Percentiles rank a stretch among this genome's conserved stretches.
phyloP scores from a whole-genome alignment of 2,329 filamentous ascomycete species.

The Metarhizium anisopliae region DNA sequence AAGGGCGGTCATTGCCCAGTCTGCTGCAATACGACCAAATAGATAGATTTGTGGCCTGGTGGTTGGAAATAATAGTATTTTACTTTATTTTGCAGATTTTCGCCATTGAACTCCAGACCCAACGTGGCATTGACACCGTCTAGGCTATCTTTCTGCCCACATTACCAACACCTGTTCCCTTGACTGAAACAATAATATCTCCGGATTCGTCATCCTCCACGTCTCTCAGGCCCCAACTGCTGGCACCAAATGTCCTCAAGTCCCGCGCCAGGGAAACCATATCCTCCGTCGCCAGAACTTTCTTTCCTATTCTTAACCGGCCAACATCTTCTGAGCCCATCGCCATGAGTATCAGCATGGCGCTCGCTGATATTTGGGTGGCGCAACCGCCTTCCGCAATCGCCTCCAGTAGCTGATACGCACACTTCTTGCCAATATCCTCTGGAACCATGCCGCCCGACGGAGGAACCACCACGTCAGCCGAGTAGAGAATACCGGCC shows the following conservation, averaged over 20 bases:
- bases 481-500: slow-evolving; percentile 72
- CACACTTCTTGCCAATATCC: slow-evolving; percentile 81
- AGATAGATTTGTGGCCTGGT: slow-evolving; percentile 8
- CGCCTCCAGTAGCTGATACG: slow-evolving; percentile 78
- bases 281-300: slow-evolving; percentile 74
- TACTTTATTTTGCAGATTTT: not conserved
- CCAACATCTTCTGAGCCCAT: slow-evolving; percentile 98
- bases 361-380: slow-evolving; percentile 59
- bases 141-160: slow-evolving; percentile 80
- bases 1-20: slow-evolving; percentile 25
- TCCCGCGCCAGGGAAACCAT: slow-evolving; percentile 76
- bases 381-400: slow-evolving; percentile 79
- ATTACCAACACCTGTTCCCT: slow-evolving; percentile 89
- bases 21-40: slow-evolving; percentile 8
- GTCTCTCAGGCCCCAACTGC: slow-evolving; percentile 82
- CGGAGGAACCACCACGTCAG: slow-evolving; percentile 68
- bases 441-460: slow-evolving; percentile 78
- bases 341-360: slow-evolving; percentile 82
- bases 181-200: slow-evolving; percentile 81
- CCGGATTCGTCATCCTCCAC: slow-evolving; percentile 55
- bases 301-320: slow-evolving; percentile 69
- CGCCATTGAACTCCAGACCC: not conserved
- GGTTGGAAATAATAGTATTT: not conserved
- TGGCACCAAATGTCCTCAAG: slow-evolving; percentile 78
- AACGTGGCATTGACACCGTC: slow-evolving; percentile 6